Evolutionary conservation across 257 asterid genomes (phyloP), one percentile per base, ranked within the genome.

Genomic region (Misopates orontium): DNA sequence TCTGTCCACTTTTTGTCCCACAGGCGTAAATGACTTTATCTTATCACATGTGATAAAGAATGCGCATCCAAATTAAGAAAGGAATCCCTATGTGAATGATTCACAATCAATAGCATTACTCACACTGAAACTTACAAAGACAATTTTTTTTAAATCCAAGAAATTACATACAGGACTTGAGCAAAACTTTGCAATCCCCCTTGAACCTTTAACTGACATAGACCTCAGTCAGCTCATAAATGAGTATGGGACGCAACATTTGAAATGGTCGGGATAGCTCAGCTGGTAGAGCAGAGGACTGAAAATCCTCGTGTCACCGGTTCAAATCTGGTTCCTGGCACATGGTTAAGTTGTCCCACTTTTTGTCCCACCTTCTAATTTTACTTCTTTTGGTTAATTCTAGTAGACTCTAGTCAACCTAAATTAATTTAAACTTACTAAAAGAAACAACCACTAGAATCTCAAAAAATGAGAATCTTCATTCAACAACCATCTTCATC

Each of bases 231-330:
- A 48, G 0, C 53, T 48, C n/a, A 48, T 48, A 48, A 48, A 48
- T 14, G 10, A 18, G 17, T 8, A 18, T 16, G 19, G 55, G 55
- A 14, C 8, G 55, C 22, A 0, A 17, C 55, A 49, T 49, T 16
- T 8, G 22, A 14, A n/a, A 49, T 3, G 19, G 55, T 49, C 55
- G 55, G 11, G 55, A 49, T 49, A 49, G 55, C 58, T 52, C 58
- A 52, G 58, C 16, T 21, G 31, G 31, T 52, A 52, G 49, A 39
- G 64, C 49, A 59, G 48, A 59, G 51, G 39, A 52, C 32, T 60
- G 66, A 40, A 60, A 60, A 60, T 60, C 52, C 53, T 60, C 66
- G 66, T 60, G 53, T 39, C 66, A 21, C 66, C 52, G 41, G 32
- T 60, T 60, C 52, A 60, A 60, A 41, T 60, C 66, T 60, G 66